Base-by-base conservation (phyloP, 352 stramenopile genomes). In the Pythium dissotocum region DNA sequence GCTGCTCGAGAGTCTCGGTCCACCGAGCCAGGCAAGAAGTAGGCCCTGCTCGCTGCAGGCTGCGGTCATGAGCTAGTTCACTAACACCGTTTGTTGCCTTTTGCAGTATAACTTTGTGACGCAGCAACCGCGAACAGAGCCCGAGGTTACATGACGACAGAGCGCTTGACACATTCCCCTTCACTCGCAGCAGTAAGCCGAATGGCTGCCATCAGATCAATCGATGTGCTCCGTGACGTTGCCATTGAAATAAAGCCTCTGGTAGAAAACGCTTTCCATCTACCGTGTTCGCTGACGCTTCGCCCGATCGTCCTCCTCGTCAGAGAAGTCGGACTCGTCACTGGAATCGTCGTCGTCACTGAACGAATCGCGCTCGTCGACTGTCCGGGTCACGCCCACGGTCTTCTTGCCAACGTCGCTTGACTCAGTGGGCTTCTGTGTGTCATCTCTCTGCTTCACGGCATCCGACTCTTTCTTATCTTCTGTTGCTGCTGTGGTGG, bases 1-100 rank as follows among this genome's bases (percentile, higher is more conserved):
- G n/a, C 54, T 87, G 4, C 80, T 92, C 24, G 78, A 90, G 70
- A 89, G 80, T 38, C 67, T 90, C 32, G 61, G 69, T 26, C 63
- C 73, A 36, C 65, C 76, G 26, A 75, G 73, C n/a, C 76, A 85
- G 69, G 73, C 81, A 72, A 63, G 59, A 46, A 71, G 58, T 67
- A 65, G 48, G 63, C 59, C 9, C 21, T 42, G 53, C 4, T 12
- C 33, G 32, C 26, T 32, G 6, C 21, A 28, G 51, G 7, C 24
- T 16, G 16, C 12, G 21, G 16, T 40, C 53, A 24, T 33, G 14
- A 4, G 28, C 38, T 56, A 73, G 21, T 46, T 18, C 18, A 30
- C 16, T 61, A 21, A 48, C 5, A 4, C 30, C 33, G 36, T 42
- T 49, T 59, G 38, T 55, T 16, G 51, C 2, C 26, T 9, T 65